Evolutionary conservation across 2,329 filamentous ascomycete genomes (phyloP), one percentile per base, ranked within the genome.

Genomic region (Penicillium sp.): DNA sequence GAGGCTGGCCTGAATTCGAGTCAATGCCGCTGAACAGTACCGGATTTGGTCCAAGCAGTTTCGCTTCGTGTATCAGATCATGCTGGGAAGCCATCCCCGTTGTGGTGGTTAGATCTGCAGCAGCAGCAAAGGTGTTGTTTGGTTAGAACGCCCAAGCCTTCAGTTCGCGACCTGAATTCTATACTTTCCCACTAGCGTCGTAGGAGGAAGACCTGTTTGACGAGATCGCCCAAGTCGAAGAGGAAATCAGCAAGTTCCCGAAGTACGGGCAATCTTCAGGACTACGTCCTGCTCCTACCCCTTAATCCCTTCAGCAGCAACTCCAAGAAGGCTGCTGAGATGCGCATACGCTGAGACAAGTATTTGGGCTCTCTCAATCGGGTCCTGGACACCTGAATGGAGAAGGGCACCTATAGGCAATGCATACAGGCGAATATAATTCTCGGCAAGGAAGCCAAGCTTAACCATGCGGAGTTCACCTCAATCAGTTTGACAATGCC

Each of bases 181-280:
- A 80, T 57, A 79, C 76, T 1, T 79, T 80, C 38, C 73, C 81
- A 0, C 75, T 85, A 60, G 71, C 69, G 9, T 78, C 73, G 11
- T 74, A 80, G 39, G 69, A 82, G 0, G 78, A 83, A 48, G 71
- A 76, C 17, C 67, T 89, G 11, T 74, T 90, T 8, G 72, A 78
- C 8, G 86, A 90, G 56, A 88, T 91, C 44, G 80, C 82, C 0
- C 72, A 82, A 30, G 85, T 90, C 2, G 86, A 89, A 58, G 77
- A 84, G 16, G 80, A 80, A 19, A 81, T 91, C 32, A 83, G 80
- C 39, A 83, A 83, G 47, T 82, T 88, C 49, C 71, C 86, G 31
- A 84, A 88, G 84, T 1, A 86, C 81, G 35, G 86, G 87, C 55
- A 90, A 90, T 55, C 83, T 84, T 73, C 83, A 87, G 54, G 86